These are phyloP conservation scores for Ceratopteris richardii DNA, from an alignment of 75 land plant species.

Conservation along the genomic window DNA sequence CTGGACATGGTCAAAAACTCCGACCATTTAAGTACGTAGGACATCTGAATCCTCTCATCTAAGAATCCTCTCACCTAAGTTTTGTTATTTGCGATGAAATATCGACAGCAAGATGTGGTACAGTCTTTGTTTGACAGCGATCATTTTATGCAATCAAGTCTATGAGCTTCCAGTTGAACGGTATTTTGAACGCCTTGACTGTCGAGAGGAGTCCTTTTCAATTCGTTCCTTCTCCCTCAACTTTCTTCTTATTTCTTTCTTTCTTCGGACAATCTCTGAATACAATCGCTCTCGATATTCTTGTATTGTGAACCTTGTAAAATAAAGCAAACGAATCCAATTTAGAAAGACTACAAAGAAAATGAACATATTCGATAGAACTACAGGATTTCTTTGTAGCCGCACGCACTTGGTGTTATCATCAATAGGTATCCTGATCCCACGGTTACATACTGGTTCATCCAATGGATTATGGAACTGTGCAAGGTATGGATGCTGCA, in stretches of 20 bases:
- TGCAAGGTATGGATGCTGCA: conserved; percentile 35
- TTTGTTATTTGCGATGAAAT: too few species aligned
- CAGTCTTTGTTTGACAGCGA: too few species aligned
- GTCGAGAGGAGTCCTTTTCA: conserved; percentile 11
- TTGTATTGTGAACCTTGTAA: conserved; percentile 26
- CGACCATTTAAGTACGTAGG: too few species aligned
- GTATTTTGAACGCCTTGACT: conserved; percentile 12
- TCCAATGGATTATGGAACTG: conserved; percentile 32
- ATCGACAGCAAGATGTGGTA: too few species aligned
- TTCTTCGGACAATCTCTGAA: conserved; percentile 28
- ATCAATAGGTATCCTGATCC: conserved; percentile 35
- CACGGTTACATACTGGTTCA: conserved; percentile 32
- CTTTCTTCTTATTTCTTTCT: conserved; percentile 27
- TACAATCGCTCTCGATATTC: conserved; percentile 35
- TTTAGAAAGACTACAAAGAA: not conserved
- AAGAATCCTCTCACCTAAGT: too few species aligned
- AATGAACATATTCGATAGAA: too few species aligned
- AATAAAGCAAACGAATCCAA: not conserved
- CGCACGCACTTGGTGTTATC: conserved; percentile 33
- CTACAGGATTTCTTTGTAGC: too few species aligned
- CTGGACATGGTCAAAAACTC: too few species aligned
- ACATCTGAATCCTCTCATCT: too few species aligned
- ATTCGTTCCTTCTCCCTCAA: conserved; percentile 21
- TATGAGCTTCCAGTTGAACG: conserved; percentile 10
- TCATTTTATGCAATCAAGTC: too few species aligned